phyloP scores from a whole-genome alignment of 768 basidiomycete genomes.

The Imleria badia region DNA sequence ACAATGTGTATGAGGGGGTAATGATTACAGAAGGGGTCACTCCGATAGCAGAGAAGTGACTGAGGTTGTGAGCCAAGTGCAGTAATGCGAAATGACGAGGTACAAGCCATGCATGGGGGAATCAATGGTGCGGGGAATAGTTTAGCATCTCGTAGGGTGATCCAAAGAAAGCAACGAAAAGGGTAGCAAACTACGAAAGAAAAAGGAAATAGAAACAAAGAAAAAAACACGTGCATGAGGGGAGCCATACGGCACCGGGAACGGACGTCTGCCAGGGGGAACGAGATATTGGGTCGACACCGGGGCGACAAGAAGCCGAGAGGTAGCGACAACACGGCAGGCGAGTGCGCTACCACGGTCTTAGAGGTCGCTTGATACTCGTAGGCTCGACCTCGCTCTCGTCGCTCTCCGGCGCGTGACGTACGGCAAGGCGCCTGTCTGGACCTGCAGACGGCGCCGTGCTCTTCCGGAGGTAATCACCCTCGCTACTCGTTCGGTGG shows the following conservation, averaged over 20 bases:
- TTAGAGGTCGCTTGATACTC: conserved; percentile 36
- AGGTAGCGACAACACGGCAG: background rate
- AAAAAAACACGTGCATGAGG: background rate
- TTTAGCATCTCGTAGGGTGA: conserved; percentile 10
- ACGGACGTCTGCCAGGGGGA: background rate
- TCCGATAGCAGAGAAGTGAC: background rate
- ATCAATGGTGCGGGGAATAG: conserved; percentile 20
- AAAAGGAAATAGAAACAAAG: background rate
- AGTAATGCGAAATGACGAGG: conserved; percentile 11
- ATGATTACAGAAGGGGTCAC: conserved; percentile 8
- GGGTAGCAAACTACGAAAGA: background rate
- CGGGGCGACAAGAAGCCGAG: background rate
- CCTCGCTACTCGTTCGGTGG: conserved; percentile 5
- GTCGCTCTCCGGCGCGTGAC: conserved; percentile 28
- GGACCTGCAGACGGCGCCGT: conserved; percentile 19
- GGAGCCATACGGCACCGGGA: background rate
- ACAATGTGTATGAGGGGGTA: background rate
- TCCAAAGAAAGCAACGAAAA: conserved; percentile 6
- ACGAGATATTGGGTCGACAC: background rate
- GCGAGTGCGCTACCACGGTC: conserved; percentile 43
- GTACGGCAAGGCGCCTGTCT: conserved; percentile 25
- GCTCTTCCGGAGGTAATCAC: conserved; percentile 14
- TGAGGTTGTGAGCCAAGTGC: background rate
- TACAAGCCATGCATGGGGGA: conserved; percentile 14
- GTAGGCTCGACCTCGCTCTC: conserved; percentile 40